Evolutionary conservation across 2,329 filamentous ascomycete genomes (phyloP).

Genomic region (Hypoxylon sp.): DNA sequence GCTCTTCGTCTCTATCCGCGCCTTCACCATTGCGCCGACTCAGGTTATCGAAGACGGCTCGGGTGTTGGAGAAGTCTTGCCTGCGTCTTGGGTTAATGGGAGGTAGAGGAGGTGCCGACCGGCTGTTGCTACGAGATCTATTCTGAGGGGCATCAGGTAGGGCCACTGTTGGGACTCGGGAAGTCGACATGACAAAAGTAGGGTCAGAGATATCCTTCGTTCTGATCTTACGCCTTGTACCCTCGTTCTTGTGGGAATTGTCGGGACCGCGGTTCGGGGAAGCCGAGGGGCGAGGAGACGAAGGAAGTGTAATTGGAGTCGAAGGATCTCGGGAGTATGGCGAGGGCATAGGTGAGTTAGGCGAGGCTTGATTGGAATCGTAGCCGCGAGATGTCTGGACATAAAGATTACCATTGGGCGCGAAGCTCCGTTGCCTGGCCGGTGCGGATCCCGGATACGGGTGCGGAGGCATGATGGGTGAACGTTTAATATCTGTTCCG

Average conservation of each 20-base stretch:
- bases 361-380: constrained; percentile 61
- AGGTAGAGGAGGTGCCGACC: constrained; percentile 66
- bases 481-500: constrained; percentile 64
- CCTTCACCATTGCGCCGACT: constrained; percentile 56
- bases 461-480: constrained; percentile 64
- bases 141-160: constrained; percentile 56
- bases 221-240: constrained; percentile 60
- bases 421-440: constrained; percentile 46
- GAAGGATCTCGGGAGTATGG: constrained; percentile 55
- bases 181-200: constrained; percentile 63
- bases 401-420: constrained; percentile 55
- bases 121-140: constrained; percentile 57
- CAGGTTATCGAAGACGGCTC: constrained; percentile 59
- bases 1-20: constrained; percentile 62
- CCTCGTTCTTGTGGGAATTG: constrained; percentile 53
- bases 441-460: constrained; percentile 54
- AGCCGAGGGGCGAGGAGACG: constrained; percentile 56
- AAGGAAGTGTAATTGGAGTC: constrained; percentile 54
- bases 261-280: constrained; percentile 51
- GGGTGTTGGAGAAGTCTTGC: constrained; percentile 56
- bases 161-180: constrained; percentile 61
- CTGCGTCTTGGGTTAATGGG: constrained; percentile 71
- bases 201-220: constrained; percentile 67
- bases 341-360: constrained; percentile 61
- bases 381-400: constrained; percentile 55